Percentiles rank a stretch among this genome's conserved stretches.
phyloP scores from a whole-genome alignment of 2,329 filamentous ascomycete species.

The Fusarium siculi region DNA sequence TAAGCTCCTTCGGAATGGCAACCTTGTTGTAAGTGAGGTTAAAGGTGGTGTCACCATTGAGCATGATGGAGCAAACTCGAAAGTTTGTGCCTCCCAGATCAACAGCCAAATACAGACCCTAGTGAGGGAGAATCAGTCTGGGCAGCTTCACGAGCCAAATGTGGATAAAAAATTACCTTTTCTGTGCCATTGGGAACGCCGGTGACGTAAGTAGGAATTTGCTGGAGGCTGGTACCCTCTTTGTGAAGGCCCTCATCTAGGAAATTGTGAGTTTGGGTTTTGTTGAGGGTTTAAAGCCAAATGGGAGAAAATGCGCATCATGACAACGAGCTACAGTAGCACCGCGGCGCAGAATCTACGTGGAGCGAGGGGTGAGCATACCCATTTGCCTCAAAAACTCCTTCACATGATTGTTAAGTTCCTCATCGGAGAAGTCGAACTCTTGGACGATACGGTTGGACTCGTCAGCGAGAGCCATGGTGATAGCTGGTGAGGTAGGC shows the following conservation, averaged over 20 bases:
- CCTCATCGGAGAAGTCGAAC: conserved; percentile 84
- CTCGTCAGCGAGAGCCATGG: conserved; percentile 74
- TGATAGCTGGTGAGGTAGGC: conserved; percentile 65
- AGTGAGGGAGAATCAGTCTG: conserved; percentile 20
- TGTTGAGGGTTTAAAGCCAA: conserved; percentile 14
- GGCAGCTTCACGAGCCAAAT: neutral
- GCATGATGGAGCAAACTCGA: conserved; percentile 92
- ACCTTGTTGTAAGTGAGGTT: conserved; percentile 93
- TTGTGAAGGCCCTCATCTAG: conserved; percentile 82
- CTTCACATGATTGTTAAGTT: conserved; percentile 81
- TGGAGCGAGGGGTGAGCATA: conserved; percentile 46
- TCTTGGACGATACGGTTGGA: conserved; percentile 83
- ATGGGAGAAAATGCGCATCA: conserved; percentile 20
- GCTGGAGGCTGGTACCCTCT: conserved; percentile 84
- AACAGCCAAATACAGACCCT: conserved; percentile 96
- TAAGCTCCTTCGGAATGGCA: conserved; percentile 87
- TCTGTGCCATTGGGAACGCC: conserved; percentile 96
- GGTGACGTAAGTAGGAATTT: conserved; percentile 98
- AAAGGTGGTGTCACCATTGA: conserved; percentile 96
- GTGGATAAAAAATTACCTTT: conserved; percentile 69
- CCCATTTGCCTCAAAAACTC: conserved; percentile 91
- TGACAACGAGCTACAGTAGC: conserved; percentile 8
- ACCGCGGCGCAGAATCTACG: conserved; percentile 9
- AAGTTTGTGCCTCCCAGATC: conserved; percentile 99
- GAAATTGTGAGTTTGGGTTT: conserved; percentile 21